phyloP scores from a whole-genome alignment of 208 protist genomes.

The Wallacemonas sp. region DNA sequence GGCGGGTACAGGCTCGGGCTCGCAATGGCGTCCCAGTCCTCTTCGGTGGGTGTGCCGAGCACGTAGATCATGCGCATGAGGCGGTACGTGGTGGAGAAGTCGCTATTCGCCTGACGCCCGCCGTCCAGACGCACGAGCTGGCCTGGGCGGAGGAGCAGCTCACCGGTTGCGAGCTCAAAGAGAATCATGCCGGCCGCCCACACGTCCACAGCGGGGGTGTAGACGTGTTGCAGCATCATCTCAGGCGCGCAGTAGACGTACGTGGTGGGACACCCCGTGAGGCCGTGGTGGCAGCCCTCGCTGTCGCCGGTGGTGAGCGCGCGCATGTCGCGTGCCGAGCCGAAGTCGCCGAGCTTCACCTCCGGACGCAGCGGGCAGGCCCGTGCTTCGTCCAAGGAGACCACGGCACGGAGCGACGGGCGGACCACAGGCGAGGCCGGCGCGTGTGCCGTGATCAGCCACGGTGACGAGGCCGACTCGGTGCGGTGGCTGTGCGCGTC shows the following conservation, averaged over 20 bases:
- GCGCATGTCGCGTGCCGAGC: conserved; percentile 74
- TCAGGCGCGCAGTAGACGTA: conserved; percentile 95
- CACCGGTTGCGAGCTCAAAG: conserved; percentile 80
- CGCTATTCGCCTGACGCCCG: conserved; percentile 57
- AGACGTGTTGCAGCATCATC: conserved; percentile 71
- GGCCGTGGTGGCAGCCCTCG: conserved; percentile 82
- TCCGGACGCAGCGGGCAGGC: conserved; percentile 24
- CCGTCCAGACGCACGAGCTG: conserved; percentile 73
- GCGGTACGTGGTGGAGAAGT: conserved; percentile 84
- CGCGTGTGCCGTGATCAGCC: no score
- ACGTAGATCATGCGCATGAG: conserved; percentile 96
- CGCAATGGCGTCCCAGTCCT: conserved; percentile 96
- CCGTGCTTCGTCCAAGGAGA: neutral
- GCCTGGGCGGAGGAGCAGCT: conserved; percentile 95
- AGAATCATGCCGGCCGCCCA: conserved; percentile 93
- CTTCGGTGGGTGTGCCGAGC: conserved; percentile 92
- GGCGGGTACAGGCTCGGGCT: conserved; percentile 93
- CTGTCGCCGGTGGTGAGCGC: conserved; percentile 95
- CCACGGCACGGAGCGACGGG: neutral
- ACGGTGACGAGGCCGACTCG: neutral
- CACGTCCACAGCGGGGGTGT: conserved; percentile 82
- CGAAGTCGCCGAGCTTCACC: conserved; percentile 86
- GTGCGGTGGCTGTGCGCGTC: neutral
- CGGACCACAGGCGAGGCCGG: neutral
- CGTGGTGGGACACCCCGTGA: conserved; percentile 82